Evolutionary conservation across 805 yeast species (phyloP), one percentile per base, ranked within the genome.

Genomic region (Myxozyma neglecta): DNA sequence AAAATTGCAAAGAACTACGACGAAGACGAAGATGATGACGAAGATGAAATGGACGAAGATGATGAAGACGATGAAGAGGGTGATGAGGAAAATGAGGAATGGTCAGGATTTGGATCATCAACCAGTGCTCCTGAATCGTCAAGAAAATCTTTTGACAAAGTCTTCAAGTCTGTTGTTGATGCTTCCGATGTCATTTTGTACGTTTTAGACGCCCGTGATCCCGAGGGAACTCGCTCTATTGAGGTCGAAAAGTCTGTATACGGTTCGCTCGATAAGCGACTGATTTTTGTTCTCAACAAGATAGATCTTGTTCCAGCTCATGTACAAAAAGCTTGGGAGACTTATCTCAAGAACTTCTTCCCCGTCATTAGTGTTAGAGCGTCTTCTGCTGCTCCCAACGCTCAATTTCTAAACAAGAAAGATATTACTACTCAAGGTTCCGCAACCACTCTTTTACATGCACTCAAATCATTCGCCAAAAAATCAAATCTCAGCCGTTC

Each of bases 151-250:
- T 94, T 88, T 73, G 98, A 93, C 74, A 93, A 92, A 77, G 85
- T 93, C 62, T 93, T 92, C 81, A 92, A 91, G 75, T 82, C 91
- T 14, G 97, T 94, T 42, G 92, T 94, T 24, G 97, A 91, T 63
- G 88, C 91, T 24, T 80, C 97, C 1, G 99, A 93, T 73, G 97
- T 93, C 57, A 80, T 93, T 18, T 80, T 92, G 59, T 93, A 94
- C 72, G 97, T 93, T n/a, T 78, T 93, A 71, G 99, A 93, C 76
- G 97, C 99, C 1, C 86, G 99, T 75, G 97, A 94, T 75, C 99
- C 99, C 58, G 96, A 90, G 75, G 86, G 90, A 18, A 93, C 98
- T 2, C 85, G 99, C 72, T 91, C 97, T 8, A 85, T 86, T 73
- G 90, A 85, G 72, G 92, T 94, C 46, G 99, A 94, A 79, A 88